These are phyloP conservation scores for Rhodomyrtus psidioides DNA, from an alignment of 441 rosid species.

Conservation along the genomic window DNA sequence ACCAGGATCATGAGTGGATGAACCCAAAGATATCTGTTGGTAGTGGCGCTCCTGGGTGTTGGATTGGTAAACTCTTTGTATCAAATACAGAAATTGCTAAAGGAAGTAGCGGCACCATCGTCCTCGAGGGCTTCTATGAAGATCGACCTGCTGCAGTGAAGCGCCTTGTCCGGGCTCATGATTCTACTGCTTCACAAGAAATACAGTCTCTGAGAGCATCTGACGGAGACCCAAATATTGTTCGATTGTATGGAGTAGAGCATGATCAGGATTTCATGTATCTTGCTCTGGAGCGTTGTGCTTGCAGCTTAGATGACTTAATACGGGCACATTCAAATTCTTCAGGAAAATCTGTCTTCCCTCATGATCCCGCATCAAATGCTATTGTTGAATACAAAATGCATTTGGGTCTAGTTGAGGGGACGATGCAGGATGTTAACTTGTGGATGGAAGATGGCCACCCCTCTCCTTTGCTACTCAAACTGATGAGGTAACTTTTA, in stretches of 20 bases:
- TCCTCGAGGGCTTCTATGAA: conserved; percentile 81
- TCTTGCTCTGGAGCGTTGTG: conserved; percentile 82
- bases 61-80: conserved; percentile 67
- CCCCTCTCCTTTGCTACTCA: conserved; percentile 59
- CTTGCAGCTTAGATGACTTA: conserved; percentile 71
- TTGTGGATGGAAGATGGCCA: conserved; percentile 75
- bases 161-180: conserved; percentile 78
- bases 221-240: conserved; percentile 79
- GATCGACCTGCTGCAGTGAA: conserved; percentile 95
- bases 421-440: conserved; percentile 23
- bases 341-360: conserved; percentile 12
- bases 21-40: conserved; percentile 35
- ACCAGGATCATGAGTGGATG: conserved; percentile 21
- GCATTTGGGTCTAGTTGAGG: conserved; percentile 34
- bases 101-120: conserved; percentile 86
- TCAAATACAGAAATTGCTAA: conserved; percentile 75
- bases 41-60: conserved; percentile 38
- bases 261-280: conserved; percentile 81
- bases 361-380: conserved; percentile 20
- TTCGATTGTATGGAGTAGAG: conserved; percentile 92
- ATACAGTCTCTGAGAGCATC: conserved; percentile 89
- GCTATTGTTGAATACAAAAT: conserved; percentile 26
- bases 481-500: conserved; percentile 63
- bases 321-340: conserved; percentile 41
- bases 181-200: conserved; percentile 79